A percentile compares a stretch with the other conserved stretches of the same genome.
These are phyloP conservation scores for Tylopilus subfusipes DNA, from an alignment of 768 basidiomycete genomes.

Conservation along the genomic window DNA sequence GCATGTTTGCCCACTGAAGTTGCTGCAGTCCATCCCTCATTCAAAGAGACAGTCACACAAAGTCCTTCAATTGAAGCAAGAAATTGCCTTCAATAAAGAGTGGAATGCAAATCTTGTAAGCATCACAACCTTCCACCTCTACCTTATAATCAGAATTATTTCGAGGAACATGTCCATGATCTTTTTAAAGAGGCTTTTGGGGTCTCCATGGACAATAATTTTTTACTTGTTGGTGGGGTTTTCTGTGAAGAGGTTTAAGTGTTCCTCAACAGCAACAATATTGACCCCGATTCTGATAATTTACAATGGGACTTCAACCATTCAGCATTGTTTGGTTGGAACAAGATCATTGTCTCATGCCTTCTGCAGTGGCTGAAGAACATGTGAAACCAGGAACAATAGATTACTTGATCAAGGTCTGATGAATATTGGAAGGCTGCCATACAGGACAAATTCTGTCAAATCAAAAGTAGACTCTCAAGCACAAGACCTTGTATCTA, in stretches of 20 bases:
- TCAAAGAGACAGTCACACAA: not conserved
- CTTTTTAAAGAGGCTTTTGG: not conserved
- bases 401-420: not conserved
- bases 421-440: not conserved
- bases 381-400: not conserved
- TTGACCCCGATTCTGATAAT: not conserved
- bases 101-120: not conserved
- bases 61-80: not conserved
- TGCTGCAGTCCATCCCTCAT: too few relatives aligned
- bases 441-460: not conserved
- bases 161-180: not conserved
- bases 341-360: not conserved
- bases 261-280: not conserved
- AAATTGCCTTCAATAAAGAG: not conserved
- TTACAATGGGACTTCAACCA: not conserved
- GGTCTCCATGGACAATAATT: not conserved
- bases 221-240: not conserved
- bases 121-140: too few relatives aligned
- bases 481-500: not conserved
- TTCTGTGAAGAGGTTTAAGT: not conserved
- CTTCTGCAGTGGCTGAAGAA: not conserved
- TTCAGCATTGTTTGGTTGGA: not conserved
- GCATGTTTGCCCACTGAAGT: too few relatives aligned
- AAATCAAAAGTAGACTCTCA: not conserved
- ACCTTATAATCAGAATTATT: not conserved